Evolutionary conservation across 2,329 filamentous ascomycete genomes (phyloP).

Genomic region (Monilinia laxa): DNA sequence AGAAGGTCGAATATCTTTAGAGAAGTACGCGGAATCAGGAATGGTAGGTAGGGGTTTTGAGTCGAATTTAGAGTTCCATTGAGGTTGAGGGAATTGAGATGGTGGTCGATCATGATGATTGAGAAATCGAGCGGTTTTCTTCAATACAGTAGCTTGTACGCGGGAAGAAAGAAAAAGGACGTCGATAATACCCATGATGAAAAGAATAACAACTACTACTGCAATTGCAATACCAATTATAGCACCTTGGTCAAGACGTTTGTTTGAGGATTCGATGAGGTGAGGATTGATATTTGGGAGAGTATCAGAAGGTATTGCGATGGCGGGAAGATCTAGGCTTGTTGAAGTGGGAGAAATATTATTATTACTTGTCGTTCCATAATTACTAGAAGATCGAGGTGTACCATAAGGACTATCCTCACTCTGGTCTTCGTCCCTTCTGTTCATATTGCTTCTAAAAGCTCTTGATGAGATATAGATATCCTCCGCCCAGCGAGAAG

Average conservation of each 20-base stretch:
- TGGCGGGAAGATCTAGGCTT: background rate
- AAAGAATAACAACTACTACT: background rate
- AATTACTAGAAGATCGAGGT: slow-evolving; percentile 1
- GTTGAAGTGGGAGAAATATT: background rate
- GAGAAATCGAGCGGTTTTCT: background rate
- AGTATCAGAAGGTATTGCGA: background rate
- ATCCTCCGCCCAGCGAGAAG: background rate
- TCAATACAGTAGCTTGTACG: background rate
- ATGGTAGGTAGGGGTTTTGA: background rate
- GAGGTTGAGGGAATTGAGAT: background rate
- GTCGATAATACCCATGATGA: background rate
- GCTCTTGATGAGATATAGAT: background rate
- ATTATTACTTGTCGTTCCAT: background rate
- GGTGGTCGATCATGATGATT: background rate
- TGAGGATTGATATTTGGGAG: background rate
- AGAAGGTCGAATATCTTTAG: background rate
- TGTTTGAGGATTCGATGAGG: background rate
- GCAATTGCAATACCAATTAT: slow-evolving; percentile 5
- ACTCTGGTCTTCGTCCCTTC: slow-evolving; percentile 12
- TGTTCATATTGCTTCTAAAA: background rate
- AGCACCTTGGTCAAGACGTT: background rate
- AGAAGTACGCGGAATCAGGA: background rate
- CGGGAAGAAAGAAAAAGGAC: slow-evolving; percentile 7
- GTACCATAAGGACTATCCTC: slow-evolving; percentile 3
- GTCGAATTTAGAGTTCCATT: background rate